phyloP scores from a whole-genome alignment of 768 basidiomycete genomes.

The Leccinum broughii region DNA sequence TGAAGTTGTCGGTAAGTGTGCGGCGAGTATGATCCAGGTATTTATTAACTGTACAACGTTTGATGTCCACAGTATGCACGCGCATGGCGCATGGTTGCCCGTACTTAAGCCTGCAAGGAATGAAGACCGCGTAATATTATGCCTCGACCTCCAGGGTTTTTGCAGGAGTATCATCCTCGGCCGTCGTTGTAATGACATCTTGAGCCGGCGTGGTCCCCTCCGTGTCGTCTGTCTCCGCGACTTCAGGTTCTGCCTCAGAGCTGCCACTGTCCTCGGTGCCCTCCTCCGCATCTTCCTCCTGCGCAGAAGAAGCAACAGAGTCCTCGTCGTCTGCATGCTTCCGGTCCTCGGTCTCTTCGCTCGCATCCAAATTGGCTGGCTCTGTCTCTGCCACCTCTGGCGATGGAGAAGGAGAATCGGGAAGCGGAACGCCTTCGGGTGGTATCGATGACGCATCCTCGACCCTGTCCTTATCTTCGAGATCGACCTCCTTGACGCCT shows the following conservation, averaged over 20 bases:
- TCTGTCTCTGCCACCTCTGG: slow-evolving; percentile 14
- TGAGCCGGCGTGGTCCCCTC: slow-evolving; percentile 1
- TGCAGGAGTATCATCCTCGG: slow-evolving; percentile 11
- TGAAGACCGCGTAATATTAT: slow-evolving; percentile 11
- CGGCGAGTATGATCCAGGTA: slow-evolving; percentile 7
- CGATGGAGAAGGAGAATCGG: slow-evolving; percentile 37
- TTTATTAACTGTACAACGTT: slow-evolving; percentile 9
- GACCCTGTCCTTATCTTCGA: slow-evolving; percentile 41
- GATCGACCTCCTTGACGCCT: slow-evolving; percentile 68
- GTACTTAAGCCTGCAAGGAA: slow-evolving; percentile 26
- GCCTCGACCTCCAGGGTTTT: slow-evolving; percentile 23
- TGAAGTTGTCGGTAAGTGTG: slow-evolving; percentile 12
- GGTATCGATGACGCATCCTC: slow-evolving; percentile 14
- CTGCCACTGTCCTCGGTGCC: slow-evolving; percentile 4
- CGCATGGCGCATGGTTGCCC: slow-evolving; percentile 9
- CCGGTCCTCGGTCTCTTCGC: slow-evolving; percentile 16
- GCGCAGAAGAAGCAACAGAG: slow-evolving; percentile 28
- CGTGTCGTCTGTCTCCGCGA: slow-evolving; percentile 6
- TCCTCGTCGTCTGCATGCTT: slow-evolving; percentile 15
- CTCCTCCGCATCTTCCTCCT: slow-evolving; percentile 7
- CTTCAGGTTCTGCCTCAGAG: slow-evolving; percentile 4
- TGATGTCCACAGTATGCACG: slow-evolving; percentile 2
- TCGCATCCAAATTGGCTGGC: background rate
- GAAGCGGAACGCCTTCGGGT: slow-evolving; percentile 39
- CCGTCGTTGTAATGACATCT: slow-evolving; percentile 4